Evolutionary conservation across 2,329 filamentous ascomycete genomes (phyloP).

Genomic region (Colletotrichum abscissum): DNA sequence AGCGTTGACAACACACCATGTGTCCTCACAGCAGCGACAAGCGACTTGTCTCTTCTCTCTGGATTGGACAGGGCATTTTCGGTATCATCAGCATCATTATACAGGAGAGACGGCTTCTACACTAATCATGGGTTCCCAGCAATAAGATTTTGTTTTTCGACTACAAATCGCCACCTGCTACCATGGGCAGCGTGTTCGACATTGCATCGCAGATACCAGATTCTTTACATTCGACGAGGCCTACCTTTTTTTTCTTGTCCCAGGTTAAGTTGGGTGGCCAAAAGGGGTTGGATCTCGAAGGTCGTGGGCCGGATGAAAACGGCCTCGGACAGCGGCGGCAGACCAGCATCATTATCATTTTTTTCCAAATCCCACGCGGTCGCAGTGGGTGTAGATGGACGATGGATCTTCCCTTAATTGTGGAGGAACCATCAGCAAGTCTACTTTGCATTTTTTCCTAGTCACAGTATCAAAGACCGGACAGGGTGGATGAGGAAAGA

Average conservation of each 20-base stretch:
- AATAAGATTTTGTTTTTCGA: conserved; percentile 19
- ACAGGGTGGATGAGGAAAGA: not conserved
- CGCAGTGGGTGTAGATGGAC: conserved; percentile 10
- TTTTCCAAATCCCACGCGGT: conserved; percentile 3
- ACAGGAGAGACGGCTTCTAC: conserved; percentile 3
- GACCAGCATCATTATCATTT: conserved; percentile 7
- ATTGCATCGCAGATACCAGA: conserved; percentile 29
- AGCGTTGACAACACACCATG: conserved; percentile 14
- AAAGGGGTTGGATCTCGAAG: conserved; percentile 6
- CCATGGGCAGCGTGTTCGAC: conserved; percentile 32
- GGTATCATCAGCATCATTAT: conserved; percentile 17
- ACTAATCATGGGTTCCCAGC: conserved; percentile 29
- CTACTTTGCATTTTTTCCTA: conserved; percentile 13
- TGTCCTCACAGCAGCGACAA: not conserved
- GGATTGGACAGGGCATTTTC: conserved; percentile 11
- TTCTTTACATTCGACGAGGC: conserved; percentile 10
- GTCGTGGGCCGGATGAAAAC: not conserved
- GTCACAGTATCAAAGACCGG: not conserved
- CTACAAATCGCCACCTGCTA: conserved; percentile 27
- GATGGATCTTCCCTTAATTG: not conserved
- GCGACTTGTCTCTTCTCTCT: conserved; percentile 8
- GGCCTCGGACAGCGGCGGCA: not conserved
- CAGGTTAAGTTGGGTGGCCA: not conserved
- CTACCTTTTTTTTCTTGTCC: not conserved
- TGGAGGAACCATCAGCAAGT: not conserved